These are phyloP conservation scores for Dorcoceras hygrometricum DNA, from an alignment of 257 asterid genomes.

Conservation along the genomic window DNA sequence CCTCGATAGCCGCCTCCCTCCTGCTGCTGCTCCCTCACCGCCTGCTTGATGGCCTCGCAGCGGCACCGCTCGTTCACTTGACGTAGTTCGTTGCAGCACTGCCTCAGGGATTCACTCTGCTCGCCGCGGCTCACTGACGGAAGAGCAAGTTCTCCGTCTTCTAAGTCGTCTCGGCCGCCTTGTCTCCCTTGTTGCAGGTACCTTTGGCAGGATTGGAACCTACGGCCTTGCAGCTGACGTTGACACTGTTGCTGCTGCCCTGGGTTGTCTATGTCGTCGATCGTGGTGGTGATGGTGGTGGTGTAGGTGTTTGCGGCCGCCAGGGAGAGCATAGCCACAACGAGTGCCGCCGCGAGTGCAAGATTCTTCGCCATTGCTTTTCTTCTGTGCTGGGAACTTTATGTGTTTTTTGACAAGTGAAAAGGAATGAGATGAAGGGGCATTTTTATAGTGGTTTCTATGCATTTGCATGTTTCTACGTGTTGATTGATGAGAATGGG, in stretches of 20 bases:
- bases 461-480: conserved; percentile 36
- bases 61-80: conserved; percentile 33
- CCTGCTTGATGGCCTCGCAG: conserved; percentile 38
- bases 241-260: conserved; percentile 30
- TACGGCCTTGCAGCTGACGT: conserved; percentile 33
- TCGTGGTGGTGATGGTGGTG: conserved; percentile 34
- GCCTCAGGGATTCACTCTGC: conserved; percentile 7
- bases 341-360: conserved; percentile 32
- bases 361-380: conserved; percentile 34
- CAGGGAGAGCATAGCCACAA: conserved; percentile 40
- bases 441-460: conserved; percentile 27
- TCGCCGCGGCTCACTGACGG: conserved; percentile 8
- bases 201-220: conserved; percentile 33
- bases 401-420: not conserved
- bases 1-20: conserved; percentile 11
- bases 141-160: not conserved
- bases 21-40: conserved; percentile 31
- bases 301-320: conserved; percentile 37
- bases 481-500: conserved; percentile 24
- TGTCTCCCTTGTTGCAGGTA: conserved; percentile 22
- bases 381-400: not conserved
- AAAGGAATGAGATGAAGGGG: not conserved
- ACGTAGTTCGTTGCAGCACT: conserved; percentile 36
- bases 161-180: not conserved
- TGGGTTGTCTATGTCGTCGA: conserved; percentile 27